phyloP scores from a whole-genome alignment of 108 stramenopile species.

The Bacterosira constricta region DNA sequence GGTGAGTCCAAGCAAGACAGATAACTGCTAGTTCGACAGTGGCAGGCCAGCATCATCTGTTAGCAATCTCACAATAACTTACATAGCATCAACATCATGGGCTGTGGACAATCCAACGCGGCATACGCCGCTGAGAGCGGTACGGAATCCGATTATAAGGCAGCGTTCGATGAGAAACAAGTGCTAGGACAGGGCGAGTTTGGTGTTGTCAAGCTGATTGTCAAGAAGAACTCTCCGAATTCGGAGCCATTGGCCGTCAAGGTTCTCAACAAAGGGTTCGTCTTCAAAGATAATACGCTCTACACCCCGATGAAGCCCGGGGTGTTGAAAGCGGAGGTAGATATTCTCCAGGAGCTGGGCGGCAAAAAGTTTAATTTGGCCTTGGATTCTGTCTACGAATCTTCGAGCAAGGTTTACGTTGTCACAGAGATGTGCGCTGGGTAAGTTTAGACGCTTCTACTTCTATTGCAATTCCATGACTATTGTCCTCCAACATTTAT shows the following conservation, averaged over 20 bases:
- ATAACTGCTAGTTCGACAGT: no score
- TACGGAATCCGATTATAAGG: no score
- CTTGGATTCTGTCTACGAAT: conserved; percentile 64
- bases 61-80: no score
- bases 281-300: conserved; percentile 71
- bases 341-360: conserved; percentile 52
- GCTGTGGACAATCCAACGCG: no score
- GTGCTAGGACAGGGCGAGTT: conserved; percentile 75
- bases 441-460: not conserved
- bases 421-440: conserved; percentile 68
- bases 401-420: conserved; percentile 46
- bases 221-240: not conserved
- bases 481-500: no score
- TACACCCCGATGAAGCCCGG: conserved; percentile 66
- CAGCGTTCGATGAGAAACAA: conserved; percentile 47
- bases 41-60: no score
- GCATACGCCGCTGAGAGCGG: no score
- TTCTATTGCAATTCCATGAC: no score
- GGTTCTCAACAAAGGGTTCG: conserved; percentile 63
- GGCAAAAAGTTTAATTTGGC: conserved; percentile 55
- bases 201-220: conserved; percentile 65
- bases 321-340: conserved; percentile 50
- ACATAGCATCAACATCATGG: no score
- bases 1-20: no score
- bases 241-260: conserved; percentile 56